Evolutionary conservation across 2,329 filamentous ascomycete genomes (phyloP).

Genomic region (Xylaria sp.): DNA sequence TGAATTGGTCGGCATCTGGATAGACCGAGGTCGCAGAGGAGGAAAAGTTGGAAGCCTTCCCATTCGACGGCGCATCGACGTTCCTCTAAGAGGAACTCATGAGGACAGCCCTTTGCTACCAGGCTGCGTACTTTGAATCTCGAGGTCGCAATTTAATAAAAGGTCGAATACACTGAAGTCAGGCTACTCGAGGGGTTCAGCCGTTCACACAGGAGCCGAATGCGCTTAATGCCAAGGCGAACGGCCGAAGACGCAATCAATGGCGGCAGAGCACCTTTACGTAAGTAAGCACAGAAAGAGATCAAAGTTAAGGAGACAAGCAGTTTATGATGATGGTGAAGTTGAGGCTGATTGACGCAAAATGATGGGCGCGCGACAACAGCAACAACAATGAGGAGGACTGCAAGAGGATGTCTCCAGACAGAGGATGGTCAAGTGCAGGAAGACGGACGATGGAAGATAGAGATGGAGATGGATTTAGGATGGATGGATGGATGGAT

Average conservation of each 20-base stretch:
- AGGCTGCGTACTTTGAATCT: neutral
- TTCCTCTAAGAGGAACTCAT: neutral
- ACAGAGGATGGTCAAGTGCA: constrained; percentile 16
- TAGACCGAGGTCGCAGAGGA: constrained; percentile 7
- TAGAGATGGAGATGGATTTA: no score
- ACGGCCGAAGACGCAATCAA: neutral
- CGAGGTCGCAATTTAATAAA: neutral
- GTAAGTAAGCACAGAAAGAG: neutral
- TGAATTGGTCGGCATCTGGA: constrained; percentile 19
- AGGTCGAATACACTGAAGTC: neutral
- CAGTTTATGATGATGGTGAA: neutral
- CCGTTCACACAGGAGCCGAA: neutral
- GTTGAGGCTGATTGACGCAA: constrained; percentile 1
- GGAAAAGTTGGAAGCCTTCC: neutral
- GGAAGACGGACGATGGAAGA: constrained; percentile 12
- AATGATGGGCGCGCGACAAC: constrained; percentile 9
- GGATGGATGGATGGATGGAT: neutral
- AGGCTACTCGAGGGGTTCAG: neutral
- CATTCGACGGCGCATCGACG: constrained; percentile 11
- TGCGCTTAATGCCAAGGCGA: neutral
- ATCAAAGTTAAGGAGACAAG: neutral
- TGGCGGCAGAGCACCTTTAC: neutral
- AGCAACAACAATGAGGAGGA: constrained; percentile 12
- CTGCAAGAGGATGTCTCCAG: constrained; percentile 9
- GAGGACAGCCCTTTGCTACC: neutral